phyloP scores from a whole-genome alignment of 768 basidiomycete species.

The Punctularia strigosozonata region DNA sequence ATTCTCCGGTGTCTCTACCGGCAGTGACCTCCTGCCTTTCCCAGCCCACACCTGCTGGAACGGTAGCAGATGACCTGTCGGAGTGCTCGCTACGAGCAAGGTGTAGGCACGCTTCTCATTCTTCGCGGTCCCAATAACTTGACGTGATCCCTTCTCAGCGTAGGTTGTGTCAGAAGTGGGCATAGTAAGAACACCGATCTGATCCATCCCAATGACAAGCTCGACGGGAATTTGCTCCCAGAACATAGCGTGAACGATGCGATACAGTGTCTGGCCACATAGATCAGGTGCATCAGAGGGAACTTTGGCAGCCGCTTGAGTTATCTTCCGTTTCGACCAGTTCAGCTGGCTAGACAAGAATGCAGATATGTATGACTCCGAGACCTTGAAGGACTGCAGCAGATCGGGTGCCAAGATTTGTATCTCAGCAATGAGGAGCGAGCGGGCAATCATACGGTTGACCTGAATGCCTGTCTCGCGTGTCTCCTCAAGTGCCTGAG shows the following conservation, averaged over 20 bases:
- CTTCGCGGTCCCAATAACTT: not conserved
- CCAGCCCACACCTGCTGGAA: not conserved
- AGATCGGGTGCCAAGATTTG: not conserved
- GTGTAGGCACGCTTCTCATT: not conserved
- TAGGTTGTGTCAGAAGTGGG: not conserved
- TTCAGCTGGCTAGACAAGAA: not conserved
- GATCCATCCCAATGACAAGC: not conserved
- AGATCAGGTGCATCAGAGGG: not conserved
- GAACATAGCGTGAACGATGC: not conserved
- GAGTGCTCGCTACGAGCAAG: not conserved
- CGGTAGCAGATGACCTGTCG: not conserved
- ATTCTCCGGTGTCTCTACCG: not conserved
- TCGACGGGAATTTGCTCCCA: not conserved
- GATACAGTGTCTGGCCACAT: not conserved
- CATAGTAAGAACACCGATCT: not conserved
- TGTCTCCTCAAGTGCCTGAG: not conserved
- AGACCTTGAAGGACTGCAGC: not conserved
- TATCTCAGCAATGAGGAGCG: not conserved
- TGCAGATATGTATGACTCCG: not conserved
- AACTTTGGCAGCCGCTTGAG: not conserved
- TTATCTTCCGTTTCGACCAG: not conserved
- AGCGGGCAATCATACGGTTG: not conserved
- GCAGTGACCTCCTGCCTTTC: not conserved
- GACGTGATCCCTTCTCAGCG: not conserved
- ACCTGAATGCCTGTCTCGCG: not conserved